phyloP scores from a whole-genome alignment of 805 yeast species.

The Lipomyces anomalus region DNA sequence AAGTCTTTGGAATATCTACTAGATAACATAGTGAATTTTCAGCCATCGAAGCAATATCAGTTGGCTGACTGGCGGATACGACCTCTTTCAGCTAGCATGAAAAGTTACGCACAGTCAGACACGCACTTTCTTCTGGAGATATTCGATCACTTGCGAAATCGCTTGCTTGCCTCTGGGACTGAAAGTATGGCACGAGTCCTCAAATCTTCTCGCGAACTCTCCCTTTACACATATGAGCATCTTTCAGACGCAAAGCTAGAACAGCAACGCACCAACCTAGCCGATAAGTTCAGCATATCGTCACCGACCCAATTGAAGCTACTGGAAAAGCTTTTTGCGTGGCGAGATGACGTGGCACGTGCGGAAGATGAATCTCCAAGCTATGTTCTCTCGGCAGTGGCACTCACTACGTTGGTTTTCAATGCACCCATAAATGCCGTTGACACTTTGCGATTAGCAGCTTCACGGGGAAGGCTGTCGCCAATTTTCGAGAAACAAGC shows the following conservation, averaged over 20 bases:
- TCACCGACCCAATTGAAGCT: not conserved
- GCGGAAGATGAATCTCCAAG: not conserved
- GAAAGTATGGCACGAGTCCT: conserved; percentile 48
- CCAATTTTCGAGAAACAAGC: not conserved
- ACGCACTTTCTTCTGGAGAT: conserved; percentile 85
- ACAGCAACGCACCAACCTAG: conserved; percentile 66
- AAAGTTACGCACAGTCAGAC: conserved; percentile 85
- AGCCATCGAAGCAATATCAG: conserved; percentile 90
- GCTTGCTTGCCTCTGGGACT: conserved; percentile 35
- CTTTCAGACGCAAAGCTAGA: conserved; percentile 56
- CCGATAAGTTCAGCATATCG: conserved; percentile 39
- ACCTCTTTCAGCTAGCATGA: conserved; percentile 72
- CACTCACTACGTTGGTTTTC: not conserved
- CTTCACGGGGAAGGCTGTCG: not conserved
- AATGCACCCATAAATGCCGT: not conserved
- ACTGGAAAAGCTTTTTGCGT: not conserved
- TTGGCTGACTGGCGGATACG: conserved; percentile 94
- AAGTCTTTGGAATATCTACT: conserved; percentile 79
- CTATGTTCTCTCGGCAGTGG: not conserved
- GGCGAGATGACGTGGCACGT: not conserved
- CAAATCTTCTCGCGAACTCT: conserved; percentile 69
- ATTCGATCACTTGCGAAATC: conserved; percentile 65
- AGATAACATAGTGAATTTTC: conserved; percentile 73
- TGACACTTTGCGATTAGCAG: not conserved
- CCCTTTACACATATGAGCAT: conserved; percentile 74